phyloP scores from a whole-genome alignment of 2,329 filamentous ascomycete genomes.

The Xylaria hypoxylon region DNA sequence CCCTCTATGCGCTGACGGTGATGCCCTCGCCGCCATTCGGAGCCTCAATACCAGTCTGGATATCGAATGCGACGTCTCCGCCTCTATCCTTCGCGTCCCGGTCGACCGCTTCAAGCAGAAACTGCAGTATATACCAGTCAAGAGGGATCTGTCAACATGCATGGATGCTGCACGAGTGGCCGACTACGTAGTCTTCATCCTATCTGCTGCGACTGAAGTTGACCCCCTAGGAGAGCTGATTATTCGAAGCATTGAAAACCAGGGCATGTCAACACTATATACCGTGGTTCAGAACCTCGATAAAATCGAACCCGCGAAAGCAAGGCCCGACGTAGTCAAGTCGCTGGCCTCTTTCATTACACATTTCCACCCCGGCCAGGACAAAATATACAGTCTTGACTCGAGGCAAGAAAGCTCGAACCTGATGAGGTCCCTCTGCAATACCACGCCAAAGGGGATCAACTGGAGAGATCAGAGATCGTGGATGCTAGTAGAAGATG shows the following conservation, averaged over 20 bases:
- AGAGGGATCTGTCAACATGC: conserved; percentile 78
- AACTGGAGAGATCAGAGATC: conserved; percentile 94
- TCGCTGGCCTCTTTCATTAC: conserved; percentile 93
- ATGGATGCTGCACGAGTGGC: conserved; percentile 88
- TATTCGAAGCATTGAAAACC: conserved; percentile 87
- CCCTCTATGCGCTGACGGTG: conserved; percentile 80
- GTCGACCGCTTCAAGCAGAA: conserved; percentile 96
- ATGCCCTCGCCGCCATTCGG: conserved; percentile 74
- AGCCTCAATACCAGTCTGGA: conserved; percentile 84
- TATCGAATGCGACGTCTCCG: conserved; percentile 72
- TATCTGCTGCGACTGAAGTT: conserved; percentile 86
- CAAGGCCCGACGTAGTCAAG: conserved; percentile 77
- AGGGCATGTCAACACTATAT: conserved; percentile 93
- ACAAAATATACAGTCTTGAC: conserved; percentile 90
- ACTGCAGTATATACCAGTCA: conserved; percentile 82
- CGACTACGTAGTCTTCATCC: conserved; percentile 88
- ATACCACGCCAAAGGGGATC: conserved; percentile 91
- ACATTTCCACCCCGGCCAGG: conserved; percentile 92
- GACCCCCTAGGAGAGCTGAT: conserved; percentile 87
- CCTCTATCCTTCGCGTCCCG: conserved; percentile 72
- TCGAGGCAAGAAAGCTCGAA: conserved; percentile 92
- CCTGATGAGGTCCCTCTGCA: conserved; percentile 90
- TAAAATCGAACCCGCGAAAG: conserved; percentile 81
- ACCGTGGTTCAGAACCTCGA: conserved; percentile 85
- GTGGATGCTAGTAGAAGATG: conserved; percentile 91